Conservation (phyloP, 2,329 filamentous ascomycete genomes). For the Talaromyces pinophilus region DNA sequence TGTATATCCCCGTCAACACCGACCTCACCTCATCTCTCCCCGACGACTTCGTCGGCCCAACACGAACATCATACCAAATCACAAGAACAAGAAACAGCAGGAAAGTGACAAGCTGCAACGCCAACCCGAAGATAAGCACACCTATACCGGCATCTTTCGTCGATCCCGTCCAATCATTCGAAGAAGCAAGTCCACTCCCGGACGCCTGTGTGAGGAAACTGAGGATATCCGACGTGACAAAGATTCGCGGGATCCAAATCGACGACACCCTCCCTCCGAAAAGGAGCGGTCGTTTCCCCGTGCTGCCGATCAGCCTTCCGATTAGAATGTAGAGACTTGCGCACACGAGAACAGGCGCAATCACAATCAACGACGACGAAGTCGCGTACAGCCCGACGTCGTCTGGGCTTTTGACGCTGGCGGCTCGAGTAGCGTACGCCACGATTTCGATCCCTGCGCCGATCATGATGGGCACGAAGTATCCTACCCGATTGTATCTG, state of each 20-base stretch:
- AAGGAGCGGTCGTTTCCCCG: slow-evolving; percentile 30
- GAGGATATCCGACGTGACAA: slow-evolving; percentile 35
- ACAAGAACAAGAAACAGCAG: slow-evolving; percentile 32
- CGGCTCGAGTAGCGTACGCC: slow-evolving; percentile 45
- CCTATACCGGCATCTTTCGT: slow-evolving; percentile 25
- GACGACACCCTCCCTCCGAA: background rate
- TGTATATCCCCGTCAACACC: slow-evolving; percentile 34
- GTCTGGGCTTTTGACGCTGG: slow-evolving; percentile 39
- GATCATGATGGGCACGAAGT: slow-evolving; percentile 31
- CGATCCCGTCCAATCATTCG: slow-evolving; percentile 28
- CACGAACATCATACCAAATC: slow-evolving; percentile 30
- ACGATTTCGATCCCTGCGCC: slow-evolving; percentile 38
- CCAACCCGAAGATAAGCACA: slow-evolving; percentile 34
- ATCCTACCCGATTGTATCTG: slow-evolving; percentile 17
- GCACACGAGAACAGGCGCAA: slow-evolving; percentile 26
- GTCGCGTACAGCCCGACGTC: slow-evolving; percentile 44
- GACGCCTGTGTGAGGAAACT: slow-evolving; percentile 38
- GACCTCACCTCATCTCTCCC: slow-evolving; percentile 19
- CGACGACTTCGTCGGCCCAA: slow-evolving; percentile 24
- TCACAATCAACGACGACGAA: slow-evolving; percentile 47
- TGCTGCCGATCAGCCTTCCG: slow-evolving; percentile 36
- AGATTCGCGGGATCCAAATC: slow-evolving; percentile 37
- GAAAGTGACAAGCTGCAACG: slow-evolving; percentile 36
- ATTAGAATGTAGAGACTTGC: slow-evolving; percentile 39
- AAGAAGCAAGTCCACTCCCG: slow-evolving; percentile 17